Evolutionary conservation across 73 alveolate genomes (phyloP).

Genomic region (Uronychia binucleata): DNA sequence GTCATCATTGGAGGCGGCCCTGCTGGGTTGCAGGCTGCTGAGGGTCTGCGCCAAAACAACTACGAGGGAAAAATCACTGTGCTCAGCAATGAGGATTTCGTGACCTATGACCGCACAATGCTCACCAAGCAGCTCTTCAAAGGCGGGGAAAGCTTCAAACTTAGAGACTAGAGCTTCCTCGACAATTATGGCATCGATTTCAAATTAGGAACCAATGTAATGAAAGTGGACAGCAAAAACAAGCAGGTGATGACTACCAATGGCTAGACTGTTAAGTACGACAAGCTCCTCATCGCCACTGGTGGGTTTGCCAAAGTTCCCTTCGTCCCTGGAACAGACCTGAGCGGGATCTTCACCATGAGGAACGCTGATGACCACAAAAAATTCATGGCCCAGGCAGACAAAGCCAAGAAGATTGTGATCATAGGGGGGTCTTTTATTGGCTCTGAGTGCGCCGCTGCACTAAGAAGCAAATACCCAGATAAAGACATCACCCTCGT

Average conservation of each 20-base stretch:
- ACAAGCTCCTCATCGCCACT: constrained; percentile 84
- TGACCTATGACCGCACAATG: constrained; percentile 88
- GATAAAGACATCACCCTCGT: constrained; percentile 72
- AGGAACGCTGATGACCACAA: constrained; percentile 70
- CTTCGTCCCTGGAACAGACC: constrained; percentile 62
- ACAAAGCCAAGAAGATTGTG: constrained; percentile 70
- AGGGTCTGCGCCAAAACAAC: constrained; percentile 83
- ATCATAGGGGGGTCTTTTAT: constrained; percentile 86
- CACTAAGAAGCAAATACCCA: constrained; percentile 47
- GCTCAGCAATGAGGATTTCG: constrained; percentile 69
- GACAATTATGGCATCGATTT: constrained; percentile 75
- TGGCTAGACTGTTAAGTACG: constrained; percentile 65
- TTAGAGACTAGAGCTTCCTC: constrained; percentile 6
- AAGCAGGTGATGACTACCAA: constrained; percentile 53
- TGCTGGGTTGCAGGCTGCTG: constrained; percentile 94
- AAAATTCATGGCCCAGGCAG: constrained; percentile 50
- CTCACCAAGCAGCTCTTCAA: constrained; percentile 63
- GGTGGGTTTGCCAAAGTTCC: constrained; percentile 79
- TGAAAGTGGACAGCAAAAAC: constrained; percentile 47
- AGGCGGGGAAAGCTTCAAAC: constrained; percentile 1
- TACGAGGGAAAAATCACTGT: constrained; percentile 84
- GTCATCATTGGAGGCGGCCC: constrained; percentile 96
- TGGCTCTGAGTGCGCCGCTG: constrained; percentile 85
- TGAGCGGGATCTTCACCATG: constrained; percentile 60
- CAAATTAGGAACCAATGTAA: constrained; percentile 45